phyloP scores from a whole-genome alignment of 169 alveolate genomes.

The Eimeria maxima region DNA sequence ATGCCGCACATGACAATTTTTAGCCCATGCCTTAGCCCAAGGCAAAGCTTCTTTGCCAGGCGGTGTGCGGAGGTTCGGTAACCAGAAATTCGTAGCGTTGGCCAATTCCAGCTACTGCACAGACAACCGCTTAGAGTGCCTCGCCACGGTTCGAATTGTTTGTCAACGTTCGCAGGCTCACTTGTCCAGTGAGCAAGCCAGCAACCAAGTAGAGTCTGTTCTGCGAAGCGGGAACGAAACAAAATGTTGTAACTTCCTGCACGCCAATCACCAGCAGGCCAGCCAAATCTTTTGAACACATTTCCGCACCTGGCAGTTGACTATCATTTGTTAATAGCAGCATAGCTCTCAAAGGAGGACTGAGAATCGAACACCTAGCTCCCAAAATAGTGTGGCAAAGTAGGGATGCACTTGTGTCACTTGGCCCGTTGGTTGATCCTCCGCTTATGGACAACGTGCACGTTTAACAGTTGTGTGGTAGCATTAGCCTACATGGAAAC shows the following conservation, averaged over 20 bases:
- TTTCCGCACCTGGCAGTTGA: neutral
- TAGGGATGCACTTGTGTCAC: neutral
- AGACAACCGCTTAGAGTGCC: neutral
- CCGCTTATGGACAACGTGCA: neutral
- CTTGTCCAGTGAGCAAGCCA: slow-evolving; percentile 76
- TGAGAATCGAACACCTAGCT: neutral
- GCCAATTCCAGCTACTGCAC: neutral
- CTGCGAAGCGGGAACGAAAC: slow-evolving; percentile 40
- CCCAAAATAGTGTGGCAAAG: neutral
- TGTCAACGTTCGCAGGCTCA: neutral
- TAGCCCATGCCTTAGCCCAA: neutral
- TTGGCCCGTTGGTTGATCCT: neutral
- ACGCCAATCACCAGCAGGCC: neutral
- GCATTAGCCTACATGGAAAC: neutral
- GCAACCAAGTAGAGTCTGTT: slow-evolving; percentile 62
- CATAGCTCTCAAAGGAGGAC: neutral
- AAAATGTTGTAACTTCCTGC: slow-evolving; percentile 56
- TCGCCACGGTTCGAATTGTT: neutral
- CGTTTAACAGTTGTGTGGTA: neutral
- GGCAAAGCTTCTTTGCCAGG: neutral
- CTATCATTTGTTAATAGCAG: neutral
- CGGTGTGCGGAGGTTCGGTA: neutral
- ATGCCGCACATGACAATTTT: neutral
- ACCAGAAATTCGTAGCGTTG: neutral
- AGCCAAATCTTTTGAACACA: neutral